Base-by-base conservation (phyloP, 495 filamentous ascomycete genomes). In the Xylaria palmicola region DNA sequence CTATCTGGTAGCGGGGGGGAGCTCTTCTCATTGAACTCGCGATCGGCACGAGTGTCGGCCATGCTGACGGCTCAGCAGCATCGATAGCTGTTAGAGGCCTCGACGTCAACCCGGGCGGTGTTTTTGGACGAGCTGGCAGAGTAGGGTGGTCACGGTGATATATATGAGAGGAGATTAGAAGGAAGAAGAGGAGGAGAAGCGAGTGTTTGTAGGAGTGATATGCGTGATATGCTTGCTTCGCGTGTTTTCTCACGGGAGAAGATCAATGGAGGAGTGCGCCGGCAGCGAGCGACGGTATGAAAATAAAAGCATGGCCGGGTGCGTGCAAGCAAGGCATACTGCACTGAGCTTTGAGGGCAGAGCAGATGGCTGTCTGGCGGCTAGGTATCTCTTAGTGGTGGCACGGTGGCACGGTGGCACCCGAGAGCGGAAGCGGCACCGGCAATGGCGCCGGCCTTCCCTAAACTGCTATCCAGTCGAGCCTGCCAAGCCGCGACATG, bases 21-120 rank as follows among this genome's bases (percentile, higher is more conserved):
- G 51, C 39, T 50, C 58, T 65, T 72, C 44, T 69, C 69, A 40
- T 68, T 55, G 34, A 60, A 60, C 43, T 69, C 68, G 26, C 56
- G 24, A 48, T 59, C 37, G 22, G 26, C 43, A 15, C 6, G 43
- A 29, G 15, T 43, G 22, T 49, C 54, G 47, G 61, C 44, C 69
- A 71, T 71, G 17, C 20, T 60, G 17, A 44, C 13, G 0, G 17
- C 15, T 5, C 19, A 19, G 39, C 37, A 26, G 29, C 45, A 59
- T 59, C 9, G 10, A 59, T 4, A 9, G 15, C 24, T 30, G 34
- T 13, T 13, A 36, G 55, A 19, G 13, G 37, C 15, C 6, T 30
- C 10, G 26, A 19, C 54, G 2, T 47, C 10, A 24, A 36, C 7
- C 12, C 27, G 13, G 36, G 10, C 3, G 51, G 5, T 17, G 30